These are phyloP conservation scores for Fusarium continuum DNA, from an alignment of 2,329 filamentous ascomycete genomes.

Conservation along the genomic window DNA sequence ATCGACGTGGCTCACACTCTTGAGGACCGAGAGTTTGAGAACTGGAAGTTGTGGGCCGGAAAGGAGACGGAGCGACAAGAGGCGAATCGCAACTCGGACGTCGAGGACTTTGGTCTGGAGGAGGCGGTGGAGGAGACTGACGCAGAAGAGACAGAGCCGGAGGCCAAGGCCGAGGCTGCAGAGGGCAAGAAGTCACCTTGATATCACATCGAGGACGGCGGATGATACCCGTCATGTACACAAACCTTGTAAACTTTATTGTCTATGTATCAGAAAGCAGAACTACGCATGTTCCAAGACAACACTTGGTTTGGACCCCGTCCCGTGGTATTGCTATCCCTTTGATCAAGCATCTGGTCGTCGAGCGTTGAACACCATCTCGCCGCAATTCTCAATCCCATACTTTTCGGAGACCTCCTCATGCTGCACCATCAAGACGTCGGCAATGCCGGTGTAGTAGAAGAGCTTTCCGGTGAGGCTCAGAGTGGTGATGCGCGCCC, in stretches of 20 bases:
- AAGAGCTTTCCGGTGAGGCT: slow-evolving; percentile 87
- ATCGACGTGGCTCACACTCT: slow-evolving; percentile 82
- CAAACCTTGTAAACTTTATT: slow-evolving; percentile 38
- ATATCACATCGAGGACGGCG: slow-evolving; percentile 10
- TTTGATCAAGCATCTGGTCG: slow-evolving; percentile 37
- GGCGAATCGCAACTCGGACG: slow-evolving; percentile 52
- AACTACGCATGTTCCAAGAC: slow-evolving; percentile 28
- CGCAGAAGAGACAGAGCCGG: slow-evolving; percentile 33
- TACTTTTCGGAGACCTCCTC: slow-evolving; percentile 64
- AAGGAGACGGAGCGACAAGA: slow-evolving; percentile 56
- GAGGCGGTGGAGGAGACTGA: slow-evolving; percentile 46
- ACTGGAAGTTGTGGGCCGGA: slow-evolving; percentile 84
- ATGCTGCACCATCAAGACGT: slow-evolving; percentile 87
- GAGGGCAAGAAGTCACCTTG: slow-evolving; percentile 28
- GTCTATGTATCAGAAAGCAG: slow-evolving; percentile 37
- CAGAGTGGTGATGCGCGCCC: slow-evolving; percentile 83
- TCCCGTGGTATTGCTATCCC: not conserved
- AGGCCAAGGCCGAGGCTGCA: slow-evolving; percentile 37
- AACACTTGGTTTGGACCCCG: not conserved
- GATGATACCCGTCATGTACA: slow-evolving; percentile 39
- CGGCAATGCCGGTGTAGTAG: slow-evolving; percentile 69
- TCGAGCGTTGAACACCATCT: slow-evolving; percentile 53
- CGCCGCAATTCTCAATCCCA: slow-evolving; percentile 50
- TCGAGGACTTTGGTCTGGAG: slow-evolving; percentile 54
- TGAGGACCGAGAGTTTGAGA: slow-evolving; percentile 81